phyloP scores from a whole-genome alignment of 257 asterid genomes.

The Solanum stenotomum region DNA sequence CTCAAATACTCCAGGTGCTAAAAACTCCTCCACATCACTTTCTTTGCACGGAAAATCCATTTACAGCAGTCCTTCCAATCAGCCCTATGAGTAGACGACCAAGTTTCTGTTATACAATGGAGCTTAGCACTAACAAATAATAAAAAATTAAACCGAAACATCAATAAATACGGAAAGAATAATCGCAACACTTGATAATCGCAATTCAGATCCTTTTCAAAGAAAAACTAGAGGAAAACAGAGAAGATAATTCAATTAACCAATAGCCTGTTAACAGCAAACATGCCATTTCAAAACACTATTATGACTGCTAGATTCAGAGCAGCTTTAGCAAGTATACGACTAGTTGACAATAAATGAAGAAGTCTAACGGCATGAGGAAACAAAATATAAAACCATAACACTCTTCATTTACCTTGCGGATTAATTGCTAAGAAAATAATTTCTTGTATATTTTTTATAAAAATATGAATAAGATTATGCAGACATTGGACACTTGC shows the following conservation, averaged over 20 bases:
- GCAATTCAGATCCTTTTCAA: not conserved
- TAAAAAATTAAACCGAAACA: not conserved
- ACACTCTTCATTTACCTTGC: not conserved
- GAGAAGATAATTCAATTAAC: not conserved
- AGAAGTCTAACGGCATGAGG: not conserved
- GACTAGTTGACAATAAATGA: not conserved
- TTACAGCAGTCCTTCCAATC: not conserved
- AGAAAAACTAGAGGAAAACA: not conserved
- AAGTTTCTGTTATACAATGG: not conserved
- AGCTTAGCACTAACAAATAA: not conserved
- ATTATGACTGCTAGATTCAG: not conserved
- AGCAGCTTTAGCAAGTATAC: not conserved
- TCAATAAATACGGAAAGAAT: not conserved
- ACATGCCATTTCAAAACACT: not conserved
- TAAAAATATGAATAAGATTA: not conserved
- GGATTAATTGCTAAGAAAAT: not conserved
- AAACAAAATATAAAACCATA: not conserved
- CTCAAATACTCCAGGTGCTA: conserved; percentile 19
- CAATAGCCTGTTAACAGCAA: not conserved
- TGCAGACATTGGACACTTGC: not conserved
- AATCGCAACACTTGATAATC: not conserved
- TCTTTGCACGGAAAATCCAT: conserved; percentile 29
- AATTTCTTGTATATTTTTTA: not conserved
- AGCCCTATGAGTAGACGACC: not conserved
- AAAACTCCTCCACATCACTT: conserved; percentile 12